Conservation (phyloP, 2,329 filamentous ascomycete species). For the Fusarium keratoplasticum region DNA sequence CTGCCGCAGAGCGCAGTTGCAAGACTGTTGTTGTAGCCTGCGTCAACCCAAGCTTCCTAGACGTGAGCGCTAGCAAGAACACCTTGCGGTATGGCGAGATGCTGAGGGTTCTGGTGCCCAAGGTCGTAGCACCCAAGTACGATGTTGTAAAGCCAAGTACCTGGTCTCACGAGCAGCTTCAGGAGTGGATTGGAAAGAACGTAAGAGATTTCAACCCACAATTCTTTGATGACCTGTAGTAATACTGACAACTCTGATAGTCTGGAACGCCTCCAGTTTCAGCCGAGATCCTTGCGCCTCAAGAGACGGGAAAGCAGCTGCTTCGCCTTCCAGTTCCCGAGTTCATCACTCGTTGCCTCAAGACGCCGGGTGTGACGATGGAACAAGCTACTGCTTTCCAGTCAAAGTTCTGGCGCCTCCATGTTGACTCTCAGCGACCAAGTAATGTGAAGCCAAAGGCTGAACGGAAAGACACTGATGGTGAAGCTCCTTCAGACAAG, state of each 20-base stretch:
- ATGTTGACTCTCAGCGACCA: slow-evolving; percentile 52
- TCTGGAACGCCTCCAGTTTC: slow-evolving; percentile 53
- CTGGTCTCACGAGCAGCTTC: slow-evolving; percentile 55
- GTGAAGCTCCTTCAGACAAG: not conserved
- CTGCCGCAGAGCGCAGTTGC: slow-evolving; percentile 50
- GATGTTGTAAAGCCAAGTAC: slow-evolving; percentile 48
- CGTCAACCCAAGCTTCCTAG: slow-evolving; percentile 59
- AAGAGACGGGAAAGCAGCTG: slow-evolving; percentile 55
- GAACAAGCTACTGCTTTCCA: slow-evolving; percentile 57
- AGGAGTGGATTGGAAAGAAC: slow-evolving; percentile 54
- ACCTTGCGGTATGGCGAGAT: slow-evolving; percentile 62
- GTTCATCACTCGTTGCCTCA: slow-evolving; percentile 55
- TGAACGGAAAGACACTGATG: not conserved
- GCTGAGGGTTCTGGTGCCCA: slow-evolving; percentile 54
- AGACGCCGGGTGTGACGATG: slow-evolving; percentile 48
- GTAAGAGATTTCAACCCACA: slow-evolving; percentile 35
- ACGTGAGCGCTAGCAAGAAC: slow-evolving; percentile 59
- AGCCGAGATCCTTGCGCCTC: slow-evolving; percentile 51
- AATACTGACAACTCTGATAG: slow-evolving; percentile 39
- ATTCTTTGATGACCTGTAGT: not conserved
- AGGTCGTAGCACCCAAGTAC: slow-evolving; percentile 33
- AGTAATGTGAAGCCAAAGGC: slow-evolving; percentile 3
- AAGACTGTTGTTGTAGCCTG: slow-evolving; percentile 61
- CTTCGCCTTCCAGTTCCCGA: slow-evolving; percentile 54
- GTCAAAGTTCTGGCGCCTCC: slow-evolving; percentile 56